Evolutionary conservation across 2,329 filamentous ascomycete species (phyloP).

Genomic region (Neofusicoccum sp.): DNA sequence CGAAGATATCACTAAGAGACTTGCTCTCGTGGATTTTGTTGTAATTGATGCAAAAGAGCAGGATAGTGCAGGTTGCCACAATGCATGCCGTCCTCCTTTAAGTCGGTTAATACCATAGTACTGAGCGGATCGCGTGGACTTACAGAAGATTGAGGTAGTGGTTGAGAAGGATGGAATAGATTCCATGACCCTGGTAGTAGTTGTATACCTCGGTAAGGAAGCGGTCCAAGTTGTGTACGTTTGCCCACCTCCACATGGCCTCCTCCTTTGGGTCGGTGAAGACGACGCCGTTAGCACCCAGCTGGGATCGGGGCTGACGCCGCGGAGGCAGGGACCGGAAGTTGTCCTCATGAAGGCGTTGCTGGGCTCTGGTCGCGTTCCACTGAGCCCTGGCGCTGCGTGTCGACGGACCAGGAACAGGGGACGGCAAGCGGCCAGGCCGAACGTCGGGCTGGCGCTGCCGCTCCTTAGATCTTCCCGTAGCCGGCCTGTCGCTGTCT

Average conservation of each 20-base stretch:
- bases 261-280: conserved; percentile 66
- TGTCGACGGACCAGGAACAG: conserved; percentile 48
- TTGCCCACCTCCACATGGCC: conserved; percentile 91
- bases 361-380: conserved; percentile 51
- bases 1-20: conserved; percentile 60
- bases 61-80: conserved; percentile 77
- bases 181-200: conserved; percentile 81
- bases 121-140: conserved; percentile 36
- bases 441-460: conserved; percentile 19
- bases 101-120: conserved; percentile 5
- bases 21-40: conserved; percentile 68
- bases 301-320: conserved; percentile 25
- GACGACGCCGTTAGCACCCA: conserved; percentile 19
- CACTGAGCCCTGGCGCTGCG: conserved; percentile 51
- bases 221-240: conserved; percentile 84
- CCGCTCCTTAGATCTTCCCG: conserved; percentile 25
- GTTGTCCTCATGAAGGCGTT: conserved; percentile 44
- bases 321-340: conserved; percentile 27
- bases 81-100: conserved; percentile 79
- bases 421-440: conserved; percentile 40
- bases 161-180: conserved; percentile 80
- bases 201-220: conserved; percentile 86
- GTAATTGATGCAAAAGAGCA: conserved; percentile 86
- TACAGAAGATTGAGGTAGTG: conserved; percentile 73
- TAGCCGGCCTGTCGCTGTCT: conserved; percentile 51